These are phyloP conservation scores for Solanum bulbocastanum DNA, from an alignment of 257 asterid species.

Conservation along the genomic window DNA sequence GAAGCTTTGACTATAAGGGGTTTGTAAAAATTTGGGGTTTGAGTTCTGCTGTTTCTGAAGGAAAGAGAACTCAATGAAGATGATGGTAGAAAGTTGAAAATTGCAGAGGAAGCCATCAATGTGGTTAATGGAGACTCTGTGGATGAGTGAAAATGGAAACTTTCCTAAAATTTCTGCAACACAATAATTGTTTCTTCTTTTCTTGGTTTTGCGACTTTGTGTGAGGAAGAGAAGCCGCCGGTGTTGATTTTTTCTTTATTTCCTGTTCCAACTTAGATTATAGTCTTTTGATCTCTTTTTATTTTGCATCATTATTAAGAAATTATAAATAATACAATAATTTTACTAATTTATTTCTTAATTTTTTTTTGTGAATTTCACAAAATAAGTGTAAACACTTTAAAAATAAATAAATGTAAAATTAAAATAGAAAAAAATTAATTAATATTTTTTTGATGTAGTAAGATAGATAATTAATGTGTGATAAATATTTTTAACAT, in stretches of 20 bases:
- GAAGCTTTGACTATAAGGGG: slow-evolving; percentile 32
- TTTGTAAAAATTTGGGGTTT: slow-evolving; percentile 5
- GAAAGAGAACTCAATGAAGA: background rate
- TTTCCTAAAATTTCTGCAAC: background rate
- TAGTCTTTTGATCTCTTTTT: too few species aligned
- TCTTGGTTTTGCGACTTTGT: background rate
- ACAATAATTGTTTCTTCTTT: background rate
- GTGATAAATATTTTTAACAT: too few species aligned
- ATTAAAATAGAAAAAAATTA: too few species aligned
- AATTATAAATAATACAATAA: too few species aligned
- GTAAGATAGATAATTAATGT: too few species aligned
- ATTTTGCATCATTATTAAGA: too few species aligned
- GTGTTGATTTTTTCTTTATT: background rate
- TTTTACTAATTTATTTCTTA: too few species aligned
- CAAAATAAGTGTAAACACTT: too few species aligned
- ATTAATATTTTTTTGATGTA: too few species aligned
- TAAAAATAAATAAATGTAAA: too few species aligned
- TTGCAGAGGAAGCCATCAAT: slow-evolving; percentile 42
- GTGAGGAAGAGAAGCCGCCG: background rate
- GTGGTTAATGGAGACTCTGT: background rate
- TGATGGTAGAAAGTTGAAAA: slow-evolving; percentile 24
- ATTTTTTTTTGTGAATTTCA: too few species aligned
- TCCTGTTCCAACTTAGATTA: background rate
- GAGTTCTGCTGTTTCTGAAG: slow-evolving; percentile 16
- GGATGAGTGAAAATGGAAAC: background rate